These are phyloP conservation scores for Pestalotiopsis fici DNA, from an alignment of 2,329 filamentous ascomycete species.

Conservation along the genomic window DNA sequence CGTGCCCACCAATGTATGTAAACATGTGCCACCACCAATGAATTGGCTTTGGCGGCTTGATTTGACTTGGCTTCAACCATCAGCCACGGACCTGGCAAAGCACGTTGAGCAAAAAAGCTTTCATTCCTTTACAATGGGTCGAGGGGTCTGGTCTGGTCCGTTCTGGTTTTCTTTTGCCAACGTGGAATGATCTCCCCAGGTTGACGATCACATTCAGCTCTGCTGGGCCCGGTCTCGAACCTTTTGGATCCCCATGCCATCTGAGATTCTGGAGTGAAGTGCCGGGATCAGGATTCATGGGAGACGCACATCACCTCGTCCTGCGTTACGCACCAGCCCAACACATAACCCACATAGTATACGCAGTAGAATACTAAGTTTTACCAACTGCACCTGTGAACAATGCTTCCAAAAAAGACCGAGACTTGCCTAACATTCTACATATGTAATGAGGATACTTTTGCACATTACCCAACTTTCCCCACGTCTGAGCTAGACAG, in stretches of 20 bases:
- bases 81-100: too few relatives aligned
- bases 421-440: not conserved
- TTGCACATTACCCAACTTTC: not conserved
- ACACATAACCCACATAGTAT: not conserved
- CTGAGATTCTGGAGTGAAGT: not conserved
- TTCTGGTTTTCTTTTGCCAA: not conserved
- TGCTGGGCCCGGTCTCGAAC: not conserved
- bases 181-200: not conserved
- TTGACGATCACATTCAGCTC: not conserved
- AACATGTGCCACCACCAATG: too few relatives aligned
- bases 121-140: not conserved
- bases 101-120: too few relatives aligned
- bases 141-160: not conserved
- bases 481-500: not conserved
- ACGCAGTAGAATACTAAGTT: not conserved
- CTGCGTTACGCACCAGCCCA: too few relatives aligned
- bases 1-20: too few relatives aligned
- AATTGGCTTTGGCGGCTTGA: too few relatives aligned
- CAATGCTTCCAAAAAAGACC: too few relatives aligned
- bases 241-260: not conserved
- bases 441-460: too few relatives aligned
- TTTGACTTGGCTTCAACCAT: too few relatives aligned
- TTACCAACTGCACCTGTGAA: not conserved
- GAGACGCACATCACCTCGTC: not conserved
- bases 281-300: not conserved